Evolutionary conservation across 306 rosid genomes (phyloP).

Genomic region (Fragaria vesca): DNA sequence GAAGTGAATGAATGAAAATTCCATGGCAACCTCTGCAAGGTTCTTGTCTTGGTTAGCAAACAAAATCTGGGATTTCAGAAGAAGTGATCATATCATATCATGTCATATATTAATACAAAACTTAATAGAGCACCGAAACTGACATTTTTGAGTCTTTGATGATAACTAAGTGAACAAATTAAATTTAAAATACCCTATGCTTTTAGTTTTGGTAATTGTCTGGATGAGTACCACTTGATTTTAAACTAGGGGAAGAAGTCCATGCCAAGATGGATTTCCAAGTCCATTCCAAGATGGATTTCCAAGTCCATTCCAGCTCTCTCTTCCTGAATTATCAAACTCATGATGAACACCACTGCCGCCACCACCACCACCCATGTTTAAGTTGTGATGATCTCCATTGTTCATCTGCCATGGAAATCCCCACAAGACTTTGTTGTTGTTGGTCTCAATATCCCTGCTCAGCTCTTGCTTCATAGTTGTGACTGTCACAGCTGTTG

Average conservation of each 20-base stretch:
- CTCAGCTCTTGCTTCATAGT: conserved; percentile 79
- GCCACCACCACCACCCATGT: conserved; percentile 34
- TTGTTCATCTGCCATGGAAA: conserved; percentile 72
- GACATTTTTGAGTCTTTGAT: conserved; percentile 29
- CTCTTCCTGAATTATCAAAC: conserved; percentile 56
- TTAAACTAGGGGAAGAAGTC: conserved; percentile 90
- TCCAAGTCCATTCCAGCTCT: conserved; percentile 63
- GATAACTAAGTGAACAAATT: conserved; percentile 17
- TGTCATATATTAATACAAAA: conserved; percentile 23
- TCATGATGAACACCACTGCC: conserved; percentile 27
- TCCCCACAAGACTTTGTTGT: conserved; percentile 71
- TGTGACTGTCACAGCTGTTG: conserved; percentile 62
- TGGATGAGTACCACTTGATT: background rate
- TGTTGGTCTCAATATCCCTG: conserved; percentile 32
- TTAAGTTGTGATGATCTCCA: conserved; percentile 42
- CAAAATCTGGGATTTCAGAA: conserved; percentile 42
- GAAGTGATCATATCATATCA: conserved; percentile 21
- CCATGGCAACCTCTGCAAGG: conserved; percentile 25
- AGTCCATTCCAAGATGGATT: conserved; percentile 68
- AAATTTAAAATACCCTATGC: conserved; percentile 21
- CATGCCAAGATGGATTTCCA: conserved; percentile 70
- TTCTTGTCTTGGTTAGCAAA: conserved; percentile 38
- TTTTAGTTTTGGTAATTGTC: background rate
- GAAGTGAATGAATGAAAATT: background rate
- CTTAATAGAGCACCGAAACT: conserved; percentile 25